Conservation (phyloP, 352 stramenopile species). For the Phytophthora sp. region DNA sequence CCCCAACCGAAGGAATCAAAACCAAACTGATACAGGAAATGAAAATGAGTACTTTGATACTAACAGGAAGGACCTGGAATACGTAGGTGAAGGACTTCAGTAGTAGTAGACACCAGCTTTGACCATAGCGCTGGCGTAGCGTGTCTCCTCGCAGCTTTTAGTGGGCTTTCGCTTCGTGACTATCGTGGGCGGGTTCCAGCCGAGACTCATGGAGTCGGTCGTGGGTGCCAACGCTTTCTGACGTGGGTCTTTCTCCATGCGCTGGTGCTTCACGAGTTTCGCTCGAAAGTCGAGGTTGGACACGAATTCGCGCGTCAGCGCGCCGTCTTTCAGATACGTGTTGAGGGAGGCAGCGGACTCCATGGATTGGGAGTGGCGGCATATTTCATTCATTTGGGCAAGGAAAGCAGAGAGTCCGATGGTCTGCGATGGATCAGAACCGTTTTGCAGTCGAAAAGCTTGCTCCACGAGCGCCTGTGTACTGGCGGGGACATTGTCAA, state of each 20-base stretch:
- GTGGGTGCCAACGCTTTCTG: conserved; percentile 54
- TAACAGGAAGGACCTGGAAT: too few relatives aligned
- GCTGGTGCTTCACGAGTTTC: conserved; percentile 58
- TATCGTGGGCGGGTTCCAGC: conserved; percentile 59
- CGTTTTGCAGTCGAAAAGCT: conserved; percentile 17
- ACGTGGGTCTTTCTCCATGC: conserved; percentile 54
- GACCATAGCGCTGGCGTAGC: conserved; percentile 73
- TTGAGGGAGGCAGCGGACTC: conserved; percentile 32
- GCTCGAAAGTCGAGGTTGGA: conserved; percentile 61
- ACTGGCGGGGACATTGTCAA: conserved; percentile 56
- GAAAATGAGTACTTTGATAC: too few relatives aligned
- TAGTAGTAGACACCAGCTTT: conserved; percentile 82
- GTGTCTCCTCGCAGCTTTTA: conserved; percentile 75
- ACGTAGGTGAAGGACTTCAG: conserved; percentile 38
- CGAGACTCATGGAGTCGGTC: conserved; percentile 59
- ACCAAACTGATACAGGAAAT: too few relatives aligned
- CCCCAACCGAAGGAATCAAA: too few relatives aligned
- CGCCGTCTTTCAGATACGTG: conserved; percentile 48
- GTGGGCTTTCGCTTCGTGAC: conserved; percentile 50
- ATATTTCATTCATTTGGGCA: conserved; percentile 38
- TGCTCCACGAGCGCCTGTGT: conserved; percentile 27
- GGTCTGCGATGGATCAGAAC: background rate
- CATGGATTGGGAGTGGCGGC: conserved; percentile 34
- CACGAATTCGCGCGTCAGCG: conserved; percentile 53
- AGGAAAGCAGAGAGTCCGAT: conserved; percentile 35